A percentile compares a stretch with the other conserved stretches of the same genome.
phyloP scores from a whole-genome alignment of 768 basidiomycete species.

The Amanita polypyramis region DNA sequence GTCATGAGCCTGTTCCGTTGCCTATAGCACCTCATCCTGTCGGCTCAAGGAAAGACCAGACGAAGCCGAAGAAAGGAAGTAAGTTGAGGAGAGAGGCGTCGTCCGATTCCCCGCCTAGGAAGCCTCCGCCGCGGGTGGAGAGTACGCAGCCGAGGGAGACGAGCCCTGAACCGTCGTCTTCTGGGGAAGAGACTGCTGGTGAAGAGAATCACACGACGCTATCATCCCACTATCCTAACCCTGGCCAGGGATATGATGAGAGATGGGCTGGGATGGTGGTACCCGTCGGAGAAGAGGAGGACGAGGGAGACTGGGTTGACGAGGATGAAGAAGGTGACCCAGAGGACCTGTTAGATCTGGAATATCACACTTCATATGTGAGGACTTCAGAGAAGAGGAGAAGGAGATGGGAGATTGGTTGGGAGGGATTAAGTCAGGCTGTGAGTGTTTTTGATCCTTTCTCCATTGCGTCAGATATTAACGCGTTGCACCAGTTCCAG shows the following conservation, averaged over 20 bases:
- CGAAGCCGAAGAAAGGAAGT: conserved; percentile 18
- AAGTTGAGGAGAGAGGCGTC: conserved; percentile 15
- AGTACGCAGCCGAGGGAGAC: conserved; percentile 79
- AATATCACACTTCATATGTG: conserved; percentile 67
- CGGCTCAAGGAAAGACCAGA: conserved; percentile 30
- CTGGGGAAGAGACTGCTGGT: conserved; percentile 73
- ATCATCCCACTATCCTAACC: conserved; percentile 10
- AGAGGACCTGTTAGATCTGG: conserved; percentile 63
- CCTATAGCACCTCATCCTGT: conserved; percentile 37
- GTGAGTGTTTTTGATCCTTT: conserved; percentile 27
- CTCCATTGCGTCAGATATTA: conserved; percentile 5
- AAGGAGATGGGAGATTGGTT: conserved; percentile 62
- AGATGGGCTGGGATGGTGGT: background rate
- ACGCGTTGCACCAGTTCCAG: conserved; percentile 49
- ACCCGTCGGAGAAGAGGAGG: conserved; percentile 16
- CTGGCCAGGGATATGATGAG: conserved; percentile 13
- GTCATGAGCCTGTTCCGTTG: conserved; percentile 51
- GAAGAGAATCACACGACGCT: conserved; percentile 32
- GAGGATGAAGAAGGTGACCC: conserved; percentile 63
- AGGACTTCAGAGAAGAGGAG: conserved; percentile 57
- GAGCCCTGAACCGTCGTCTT: conserved; percentile 65
- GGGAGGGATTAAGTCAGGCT: conserved; percentile 67
- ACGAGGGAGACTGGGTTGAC: conserved; percentile 58
- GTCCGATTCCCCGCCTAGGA: conserved; percentile 22
- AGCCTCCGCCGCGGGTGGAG: conserved; percentile 69